Evolutionary conservation across 352 stramenopile genomes (phyloP).

Genomic region (Aphanomyces stellatus): DNA sequence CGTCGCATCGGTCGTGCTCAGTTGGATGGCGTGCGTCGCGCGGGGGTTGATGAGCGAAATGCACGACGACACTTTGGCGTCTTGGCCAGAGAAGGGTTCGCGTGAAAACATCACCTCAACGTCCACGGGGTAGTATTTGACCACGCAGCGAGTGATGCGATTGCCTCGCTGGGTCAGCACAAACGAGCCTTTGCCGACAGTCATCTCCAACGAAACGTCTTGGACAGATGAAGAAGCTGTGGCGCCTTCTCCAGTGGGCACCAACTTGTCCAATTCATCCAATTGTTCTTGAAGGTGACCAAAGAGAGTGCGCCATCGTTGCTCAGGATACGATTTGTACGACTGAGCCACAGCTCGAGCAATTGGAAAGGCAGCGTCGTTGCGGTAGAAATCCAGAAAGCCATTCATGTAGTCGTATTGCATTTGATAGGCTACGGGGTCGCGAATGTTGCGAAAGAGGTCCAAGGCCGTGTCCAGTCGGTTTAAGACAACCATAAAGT

Average conservation of each 20-base stretch:
- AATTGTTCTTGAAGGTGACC: constrained; percentile 31
- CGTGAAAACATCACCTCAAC: constrained; percentile 64
- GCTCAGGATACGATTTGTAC: constrained; percentile 32
- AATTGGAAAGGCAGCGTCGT: constrained; percentile 23
- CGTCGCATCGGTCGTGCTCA: constrained; percentile 18
- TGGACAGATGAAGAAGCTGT: constrained; percentile 19
- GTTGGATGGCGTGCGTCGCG: constrained; percentile 25
- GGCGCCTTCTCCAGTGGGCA: constrained; percentile 19
- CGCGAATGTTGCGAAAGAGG: constrained; percentile 28
- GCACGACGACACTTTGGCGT: constrained; percentile 31
- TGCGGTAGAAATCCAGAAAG: constrained; percentile 51
- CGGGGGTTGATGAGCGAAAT: constrained; percentile 42
- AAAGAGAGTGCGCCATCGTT: constrained; percentile 44
- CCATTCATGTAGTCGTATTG: constrained; percentile 49
- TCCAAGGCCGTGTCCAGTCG: constrained; percentile 30
- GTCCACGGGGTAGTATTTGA: constrained; percentile 55
- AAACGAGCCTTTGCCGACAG: constrained; percentile 17
- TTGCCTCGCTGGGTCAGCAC: constrained; percentile 25
- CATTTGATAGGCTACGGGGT: constrained; percentile 19
- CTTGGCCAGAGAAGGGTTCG: constrained; percentile 40
- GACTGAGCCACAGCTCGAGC: constrained; percentile 32
- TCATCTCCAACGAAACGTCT: constrained; percentile 6
- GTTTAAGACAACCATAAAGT: constrained; percentile 43
- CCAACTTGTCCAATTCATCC: constrained; percentile 36
- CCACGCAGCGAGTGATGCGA: constrained; percentile 27